Evolutionary conservation across 352 stramenopile species (phyloP), one percentile per base, ranked within the genome.

Genomic region (Phytopythium helicoides): DNA sequence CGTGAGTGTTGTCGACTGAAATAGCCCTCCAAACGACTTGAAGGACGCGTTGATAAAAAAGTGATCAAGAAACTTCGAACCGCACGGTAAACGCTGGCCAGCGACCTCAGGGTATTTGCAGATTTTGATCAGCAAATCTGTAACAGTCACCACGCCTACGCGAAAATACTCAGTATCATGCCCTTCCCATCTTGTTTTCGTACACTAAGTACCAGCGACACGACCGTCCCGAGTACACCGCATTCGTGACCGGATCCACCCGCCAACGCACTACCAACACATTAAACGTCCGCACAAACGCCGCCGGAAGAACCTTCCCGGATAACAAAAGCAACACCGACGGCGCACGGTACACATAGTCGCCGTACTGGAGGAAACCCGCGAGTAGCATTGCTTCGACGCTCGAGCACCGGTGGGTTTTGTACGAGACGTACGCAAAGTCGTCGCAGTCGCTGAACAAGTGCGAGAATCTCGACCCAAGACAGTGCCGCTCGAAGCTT

Each of bases 261-360:
- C 54, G 62, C 59, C 59, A 71, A 10, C 63, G 39, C 3, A 71
- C 31, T 14, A 71, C 18, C 18, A 68, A 39, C n/a, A 68, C 39
- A 42, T 71, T 71, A 26, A 71, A 71, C 1, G 54, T 71, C 0
- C 54, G 59, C 22, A 71, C 15, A 71, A 39, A 34, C 61, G 62
- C 3, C 44, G 58, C n/a, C 4, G 62, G 62, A 19, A 67, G 47
- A 5, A 71, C 35, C 19, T 54, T 35, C 19, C 58, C 63, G 9
- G 65, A 5, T 7, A 71, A 33, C 21, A 68, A 41, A 22, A 63
- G 46, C 28, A 63, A 7, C 1, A 68, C 55, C 0, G 60, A 47
- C 8, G 33, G 56, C 0, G 55, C 60, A 42, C 64, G 55, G 36
- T 68, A 60, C 12, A 64, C 34, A 12, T 64, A 49, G 8, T 60